phyloP scores from a whole-genome alignment of 1,284 basidiomycete genomes.

The Rhodotorula sp. region DNA sequence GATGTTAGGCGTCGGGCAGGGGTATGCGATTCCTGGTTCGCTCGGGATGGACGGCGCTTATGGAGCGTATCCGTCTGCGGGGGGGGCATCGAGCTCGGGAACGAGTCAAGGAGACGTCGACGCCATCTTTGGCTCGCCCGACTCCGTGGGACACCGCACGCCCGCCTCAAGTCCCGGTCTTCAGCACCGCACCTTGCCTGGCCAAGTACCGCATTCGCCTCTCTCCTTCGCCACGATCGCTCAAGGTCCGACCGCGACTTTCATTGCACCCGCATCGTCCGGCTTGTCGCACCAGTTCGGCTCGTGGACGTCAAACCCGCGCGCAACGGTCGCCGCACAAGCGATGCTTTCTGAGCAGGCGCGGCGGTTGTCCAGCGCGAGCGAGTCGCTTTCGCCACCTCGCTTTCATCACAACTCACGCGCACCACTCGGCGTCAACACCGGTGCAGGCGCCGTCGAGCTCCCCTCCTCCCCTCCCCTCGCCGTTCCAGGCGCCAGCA shows the following conservation, averaged over 20 bases:
- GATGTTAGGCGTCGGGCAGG: background rate
- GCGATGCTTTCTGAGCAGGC: conserved; percentile 36
- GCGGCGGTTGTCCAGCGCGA: conserved; percentile 43
- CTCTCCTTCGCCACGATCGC: conserved; percentile 21
- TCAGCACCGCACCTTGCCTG: conserved; percentile 20
- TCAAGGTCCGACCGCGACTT: conserved; percentile 15
- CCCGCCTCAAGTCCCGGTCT: conserved; percentile 14
- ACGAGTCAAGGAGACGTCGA: conserved; percentile 19
- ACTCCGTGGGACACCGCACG: conserved; percentile 16
- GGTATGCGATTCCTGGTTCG: no score
- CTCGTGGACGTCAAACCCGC: conserved; percentile 10
- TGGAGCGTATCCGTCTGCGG: background rate
- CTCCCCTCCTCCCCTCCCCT: conserved; percentile 45
- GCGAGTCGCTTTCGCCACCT: conserved; percentile 32
- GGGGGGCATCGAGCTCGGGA: conserved; percentile 8
- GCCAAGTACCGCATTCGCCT: conserved; percentile 15
- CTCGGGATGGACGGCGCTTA: no score
- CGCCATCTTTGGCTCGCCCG: conserved; percentile 30
- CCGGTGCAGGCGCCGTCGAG: conserved; percentile 57
- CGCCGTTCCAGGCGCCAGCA: conserved; percentile 8
- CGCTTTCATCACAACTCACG: conserved; percentile 12
- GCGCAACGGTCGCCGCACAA: conserved; percentile 32
- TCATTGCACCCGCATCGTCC: conserved; percentile 26
- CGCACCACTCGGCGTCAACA: conserved; percentile 47
- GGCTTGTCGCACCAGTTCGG: conserved; percentile 34